Evolutionary conservation across 352 stramenopile genomes (phyloP).

Genomic region (Globisporangium alternatum): DNA sequence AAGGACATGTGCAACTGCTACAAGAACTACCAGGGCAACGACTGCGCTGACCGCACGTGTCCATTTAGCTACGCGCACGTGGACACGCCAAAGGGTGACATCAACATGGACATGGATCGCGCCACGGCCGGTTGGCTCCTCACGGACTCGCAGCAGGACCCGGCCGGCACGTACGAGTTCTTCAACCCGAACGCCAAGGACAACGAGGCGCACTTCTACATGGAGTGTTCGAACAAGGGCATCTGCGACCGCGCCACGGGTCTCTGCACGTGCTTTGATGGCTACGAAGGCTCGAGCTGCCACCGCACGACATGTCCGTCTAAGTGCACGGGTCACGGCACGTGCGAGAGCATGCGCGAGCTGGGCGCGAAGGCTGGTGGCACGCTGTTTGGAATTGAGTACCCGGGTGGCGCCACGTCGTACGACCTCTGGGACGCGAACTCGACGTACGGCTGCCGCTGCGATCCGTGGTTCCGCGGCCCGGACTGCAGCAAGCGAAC

Average conservation of each 20-base stretch:
- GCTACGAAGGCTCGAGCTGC: conserved; percentile 88
- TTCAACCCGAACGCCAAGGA: conserved; percentile 42
- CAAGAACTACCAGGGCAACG: conserved; percentile 83
- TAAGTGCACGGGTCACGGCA: conserved; percentile 69
- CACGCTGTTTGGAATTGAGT: conserved; percentile 36
- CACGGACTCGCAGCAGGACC: conserved; percentile 65
- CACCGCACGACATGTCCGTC: conserved; percentile 69
- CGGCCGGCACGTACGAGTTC: conserved; percentile 69
- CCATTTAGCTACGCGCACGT: conserved; percentile 86
- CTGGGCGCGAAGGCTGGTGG: conserved; percentile 44
- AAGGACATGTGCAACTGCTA: conserved; percentile 86
- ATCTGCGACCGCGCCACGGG: conserved; percentile 86
- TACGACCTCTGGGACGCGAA: conserved; percentile 85
- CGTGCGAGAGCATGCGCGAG: conserved; percentile 66
- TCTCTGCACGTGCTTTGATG: conserved; percentile 86
- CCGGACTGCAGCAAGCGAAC: conserved; percentile 71
- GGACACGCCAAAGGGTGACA: conserved; percentile 92
- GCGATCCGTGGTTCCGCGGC: conserved; percentile 85
- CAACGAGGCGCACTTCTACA: conserved; percentile 87
- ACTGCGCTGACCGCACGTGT: conserved; percentile 82
- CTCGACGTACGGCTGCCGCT: conserved; percentile 84
- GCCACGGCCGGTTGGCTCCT: conserved; percentile 58
- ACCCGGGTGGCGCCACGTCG: conserved; percentile 17
- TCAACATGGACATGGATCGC: conserved; percentile 80
- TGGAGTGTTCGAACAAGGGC: conserved; percentile 93